These are phyloP conservation scores for Viridothelium virens DNA, from an alignment of 495 filamentous ascomycete species.

Conservation along the genomic window DNA sequence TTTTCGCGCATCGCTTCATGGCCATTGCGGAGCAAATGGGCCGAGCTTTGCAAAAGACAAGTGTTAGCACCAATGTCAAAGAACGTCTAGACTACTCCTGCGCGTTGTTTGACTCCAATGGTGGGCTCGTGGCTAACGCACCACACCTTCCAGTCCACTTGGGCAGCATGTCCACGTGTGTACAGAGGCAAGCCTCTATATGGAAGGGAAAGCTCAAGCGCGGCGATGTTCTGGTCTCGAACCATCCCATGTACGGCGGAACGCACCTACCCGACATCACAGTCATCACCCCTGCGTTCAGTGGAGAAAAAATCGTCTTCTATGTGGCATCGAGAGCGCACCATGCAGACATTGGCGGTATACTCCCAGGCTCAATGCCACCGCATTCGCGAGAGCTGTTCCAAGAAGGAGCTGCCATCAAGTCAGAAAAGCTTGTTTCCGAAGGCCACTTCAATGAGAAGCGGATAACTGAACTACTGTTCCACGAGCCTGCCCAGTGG, in stretches of 20 bases:
- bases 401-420: constrained; percentile 92
- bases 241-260: constrained; percentile 91
- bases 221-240: constrained; percentile 91
- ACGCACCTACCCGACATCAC: constrained; percentile 89
- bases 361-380: constrained; percentile 93
- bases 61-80: constrained; percentile 96
- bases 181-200: constrained; percentile 83
- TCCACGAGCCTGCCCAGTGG: constrained; percentile 74
- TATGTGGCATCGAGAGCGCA: constrained; percentile 94
- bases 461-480: constrained; percentile 73
- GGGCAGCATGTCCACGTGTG: constrained; percentile 90
- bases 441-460: constrained; percentile 85
- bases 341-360: constrained; percentile 95
- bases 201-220: constrained; percentile 83
- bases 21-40: constrained; percentile 99
- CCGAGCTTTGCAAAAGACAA: constrained; percentile 88
- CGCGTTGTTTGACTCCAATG: constrained; percentile 84
- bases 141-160: constrained; percentile 93
- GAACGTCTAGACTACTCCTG: constrained; percentile 96
- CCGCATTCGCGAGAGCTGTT: constrained; percentile 86
- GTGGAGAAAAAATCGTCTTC: constrained; percentile 82
- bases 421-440: constrained; percentile 87
- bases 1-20: constrained; percentile 97
- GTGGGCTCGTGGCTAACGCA: constrained; percentile 88
- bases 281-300: constrained; percentile 86